Evolutionary conservation across 176 grass and related monocot species (phyloP), one percentile per base, ranked within the genome.

Genomic region (Musa schizocarpa): DNA sequence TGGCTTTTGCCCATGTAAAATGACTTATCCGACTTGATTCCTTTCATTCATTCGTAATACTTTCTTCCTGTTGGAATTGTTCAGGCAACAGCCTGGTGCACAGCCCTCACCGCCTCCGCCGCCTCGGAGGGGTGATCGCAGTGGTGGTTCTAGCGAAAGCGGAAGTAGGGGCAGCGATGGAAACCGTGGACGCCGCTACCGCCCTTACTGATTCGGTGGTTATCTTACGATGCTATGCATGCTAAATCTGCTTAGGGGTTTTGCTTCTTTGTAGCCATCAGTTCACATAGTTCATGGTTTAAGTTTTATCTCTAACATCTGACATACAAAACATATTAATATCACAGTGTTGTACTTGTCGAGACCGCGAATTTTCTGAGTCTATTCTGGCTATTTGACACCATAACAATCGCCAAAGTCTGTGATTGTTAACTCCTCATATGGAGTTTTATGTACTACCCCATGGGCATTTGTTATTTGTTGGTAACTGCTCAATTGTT

Each of bases 41-140:
- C 11, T 10, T 22, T 19, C 57, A 26, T 19, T 22, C 11, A 8
- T 21, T 10, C 25, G 76, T 53, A 2, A 67, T 48, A n/a, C 8
- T 19, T 9, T 76, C 10, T 13, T 69, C 52, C 11, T 76, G 81
- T 43, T 43, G 34, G 34, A 67, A 68, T 58, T 74, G 20, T 67
- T 63, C 75, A 99, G 90, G 83, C 95, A 94, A 74, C 95, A 94
- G 55, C 90, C 95, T 76, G 90, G 90, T 69, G 82, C 81, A 52
- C 85, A 88, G 63, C 70, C 78, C 0, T 3, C 59, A 0, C 86
- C 75, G 53, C 84, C 83, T 0, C 80, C 86, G 3, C 86, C 85
- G 11, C 73, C 75, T 25, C 81, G 90, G 57, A 85, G 88, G 21
- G 82, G 86, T 64, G 88, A 92, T 65, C 82, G 86, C 1, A 81